Conservation (phyloP, 1,284 basidiomycete genomes). For the Bjerkandera adusta region DNA sequence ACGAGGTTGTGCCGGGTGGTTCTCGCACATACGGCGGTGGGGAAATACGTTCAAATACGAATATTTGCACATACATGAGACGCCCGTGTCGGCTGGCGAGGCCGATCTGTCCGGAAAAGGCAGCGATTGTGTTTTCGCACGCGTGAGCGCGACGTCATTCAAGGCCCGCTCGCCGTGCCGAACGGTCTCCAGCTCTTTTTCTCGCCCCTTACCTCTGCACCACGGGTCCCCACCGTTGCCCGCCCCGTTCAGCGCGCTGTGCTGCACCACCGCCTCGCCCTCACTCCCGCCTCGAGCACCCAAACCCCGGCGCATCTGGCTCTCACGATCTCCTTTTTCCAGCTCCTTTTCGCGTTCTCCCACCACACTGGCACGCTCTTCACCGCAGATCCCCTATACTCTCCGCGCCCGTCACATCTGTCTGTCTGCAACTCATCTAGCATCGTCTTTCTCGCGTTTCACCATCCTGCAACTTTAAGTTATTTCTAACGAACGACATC, state of each 20-base stretch:
- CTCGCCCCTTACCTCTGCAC: too few relatives aligned
- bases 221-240: slow-evolving; percentile 6
- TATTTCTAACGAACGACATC: slow-evolving; percentile 8
- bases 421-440: background rate
- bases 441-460: background rate
- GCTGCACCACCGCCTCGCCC: background rate
- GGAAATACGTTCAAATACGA: background rate
- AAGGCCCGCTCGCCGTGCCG: slow-evolving; percentile 6
- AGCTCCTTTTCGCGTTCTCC: slow-evolving; percentile 5
- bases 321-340: slow-evolving; percentile 2
- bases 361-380: slow-evolving; percentile 6
- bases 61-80: background rate
- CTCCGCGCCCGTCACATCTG: background rate
- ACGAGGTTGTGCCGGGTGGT: background rate
- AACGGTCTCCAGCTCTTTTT: slow-evolving; percentile 4
- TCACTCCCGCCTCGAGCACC: background rate
- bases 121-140: background rate
- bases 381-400: background rate
- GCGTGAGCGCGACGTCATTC: slow-evolving; percentile 4
- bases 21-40: background rate
- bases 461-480: background rate
- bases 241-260: background rate
- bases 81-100: background rate
- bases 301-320: slow-evolving; percentile 4
- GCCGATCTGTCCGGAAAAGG: background rate